phyloP scores from a whole-genome alignment of 2,329 filamentous ascomycete species.

The Mycosphaerelloides madeirae region DNA sequence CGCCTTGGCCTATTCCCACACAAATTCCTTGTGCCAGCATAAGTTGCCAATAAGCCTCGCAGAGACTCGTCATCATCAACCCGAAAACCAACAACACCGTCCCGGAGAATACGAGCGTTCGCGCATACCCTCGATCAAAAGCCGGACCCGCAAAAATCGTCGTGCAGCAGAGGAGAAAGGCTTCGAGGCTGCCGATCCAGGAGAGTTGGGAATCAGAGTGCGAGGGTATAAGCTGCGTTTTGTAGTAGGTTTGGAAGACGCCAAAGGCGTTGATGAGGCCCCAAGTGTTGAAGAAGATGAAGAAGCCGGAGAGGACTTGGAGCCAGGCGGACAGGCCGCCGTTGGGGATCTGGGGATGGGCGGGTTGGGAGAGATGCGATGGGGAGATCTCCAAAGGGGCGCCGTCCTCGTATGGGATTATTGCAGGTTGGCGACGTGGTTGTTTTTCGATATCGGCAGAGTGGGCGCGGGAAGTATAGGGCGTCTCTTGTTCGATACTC shows the following conservation, averaged over 20 bases:
- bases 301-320: conserved; percentile 42
- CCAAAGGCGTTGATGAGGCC: conserved; percentile 37
- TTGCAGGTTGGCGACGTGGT: conserved; percentile 2
- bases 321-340: conserved; percentile 43
- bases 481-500: conserved; percentile 10
- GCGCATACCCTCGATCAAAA: conserved; percentile 47
- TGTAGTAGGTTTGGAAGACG: conserved; percentile 45
- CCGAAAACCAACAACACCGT: conserved; percentile 41
- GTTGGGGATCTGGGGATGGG: conserved; percentile 31
- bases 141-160: conserved; percentile 48
- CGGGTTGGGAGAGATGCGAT: conserved; percentile 20
- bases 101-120: conserved; percentile 38
- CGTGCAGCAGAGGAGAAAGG: conserved; percentile 47
- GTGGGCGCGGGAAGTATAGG: conserved; percentile 10
- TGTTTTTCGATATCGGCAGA: conserved; percentile 17
- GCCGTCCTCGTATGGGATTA: conserved; percentile 10
- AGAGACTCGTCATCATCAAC: conserved; percentile 48
- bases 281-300: conserved; percentile 44
- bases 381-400: conserved; percentile 19
- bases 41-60: conserved; percentile 46
- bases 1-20: conserved; percentile 39
- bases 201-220: conserved; percentile 33
- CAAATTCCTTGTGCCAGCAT: conserved; percentile 49
- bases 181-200: conserved; percentile 49
- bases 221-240: conserved; percentile 15